Evolutionary conservation across 805 yeast genomes (phyloP), one percentile per base, ranked within the genome.

Genomic region (Kazachstania africana): DNA sequence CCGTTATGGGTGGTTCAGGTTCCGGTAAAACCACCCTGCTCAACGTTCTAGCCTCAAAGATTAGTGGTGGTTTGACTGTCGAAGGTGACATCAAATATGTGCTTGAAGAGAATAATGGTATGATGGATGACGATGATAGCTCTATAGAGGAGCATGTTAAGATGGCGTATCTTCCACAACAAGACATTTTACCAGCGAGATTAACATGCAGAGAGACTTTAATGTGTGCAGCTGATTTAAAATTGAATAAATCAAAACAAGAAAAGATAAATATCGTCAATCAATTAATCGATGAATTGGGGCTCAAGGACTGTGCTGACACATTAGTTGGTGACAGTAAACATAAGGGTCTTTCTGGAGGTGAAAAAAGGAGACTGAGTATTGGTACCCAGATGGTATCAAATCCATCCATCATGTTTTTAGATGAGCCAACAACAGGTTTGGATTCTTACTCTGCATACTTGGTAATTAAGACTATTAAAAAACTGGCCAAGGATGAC

Each of bases 371-470:
- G 45, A 56, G 94, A 36, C 65, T 80, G 4, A 76, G 87, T 27
- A 68, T 83, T 23, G 94, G 83, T 0, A 70, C 82, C 12, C 94
- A 83, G 50, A 58, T 83, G 47, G 61, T 83, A 29, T 70, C 80
- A 5, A 78, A 75, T 40, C 94, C 94, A 0, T 72, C 85, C 0
- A 59, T 83, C 2, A 54, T 84, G 37, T 82, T 82, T 44, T 55
- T 83, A 26, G 95, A 83, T 51, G 94, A 83, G 44, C 94, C 94
- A 5, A 83, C 94, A 1, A 82, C 94, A 0, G 94, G 94, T 1
- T 57, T 83, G 21, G 94, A 83, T 53, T 75, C 93, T 4, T 74
- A 72, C 38, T 75, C 85, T 9, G 87, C 94, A 0, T 69, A 65
- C 40, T 57, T 74, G 34, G 60, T 83, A 22, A 68, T 83, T 12